Base-by-base conservation (phyloP, 768 basidiomycete species). In the Tricholoma sp. region DNA sequence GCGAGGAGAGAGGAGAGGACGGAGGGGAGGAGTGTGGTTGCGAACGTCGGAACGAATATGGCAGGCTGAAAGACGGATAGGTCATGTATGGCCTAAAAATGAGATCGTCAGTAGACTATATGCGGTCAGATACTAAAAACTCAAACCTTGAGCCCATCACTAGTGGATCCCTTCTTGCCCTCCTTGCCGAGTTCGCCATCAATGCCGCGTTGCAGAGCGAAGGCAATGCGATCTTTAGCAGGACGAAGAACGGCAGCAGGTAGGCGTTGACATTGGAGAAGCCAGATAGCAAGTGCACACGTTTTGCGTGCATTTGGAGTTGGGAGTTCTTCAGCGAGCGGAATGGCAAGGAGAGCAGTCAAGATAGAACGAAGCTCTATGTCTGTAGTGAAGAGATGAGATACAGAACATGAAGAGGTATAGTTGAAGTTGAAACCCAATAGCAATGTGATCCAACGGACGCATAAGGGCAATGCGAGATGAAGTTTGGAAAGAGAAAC, bases 271-370 rank as follows among this genome's bases (percentile, higher is more conserved):
- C 72, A 73, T 63, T 91, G 89, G 20, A 94, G 62, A 5, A 91
- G 72, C 82, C 83, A 87, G 20, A 92, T 88, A 2, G 86, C 80
- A 24, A 93, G 70, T 1, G 88, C 89, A 56, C 81, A 91, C 1
- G 91, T 93, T 68, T 94, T 94, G n/a, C 91, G 83, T 10, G 88
- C 81, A 65, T 92, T 92, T 5, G 88, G 88, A 5, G 90, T 91
- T 2, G 90, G 91, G 0, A 94, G 70, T 28, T 79, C 74, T 4
- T 79, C 73, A 0, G 87, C 80, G 18, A 91, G 73, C 2, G 90
- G 90, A 57, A 94, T 90, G 6, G 85, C 82, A 8, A 93, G 73
- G 8, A 88, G 75, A 10, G 79, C 77, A 1, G 82, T 80, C 33
- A 93, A 67, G 55, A 94, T 80, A 31, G 73, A 72, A 17, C 75